Conservation (phyloP, 371 early-diverging fungal genomes). For the Apophysomyces elegans region DNA sequence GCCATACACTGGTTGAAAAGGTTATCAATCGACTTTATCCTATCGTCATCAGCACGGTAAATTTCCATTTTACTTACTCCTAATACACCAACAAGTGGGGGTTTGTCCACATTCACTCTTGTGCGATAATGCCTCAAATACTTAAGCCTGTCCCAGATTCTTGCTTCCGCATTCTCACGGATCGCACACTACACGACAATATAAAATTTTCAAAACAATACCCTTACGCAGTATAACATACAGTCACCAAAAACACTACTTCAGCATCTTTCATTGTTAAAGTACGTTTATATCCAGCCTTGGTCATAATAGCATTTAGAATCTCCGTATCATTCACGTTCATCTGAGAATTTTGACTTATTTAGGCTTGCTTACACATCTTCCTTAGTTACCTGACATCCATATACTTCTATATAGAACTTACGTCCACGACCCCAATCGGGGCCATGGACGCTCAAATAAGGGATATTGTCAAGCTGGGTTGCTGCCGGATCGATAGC, state of each 20-base stretch:
- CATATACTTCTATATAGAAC: slow-evolving; percentile 79
- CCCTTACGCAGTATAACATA: slow-evolving; percentile 19
- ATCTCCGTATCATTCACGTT: slow-evolving; percentile 84
- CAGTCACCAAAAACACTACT: slow-evolving; percentile 76
- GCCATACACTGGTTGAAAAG: slow-evolving; percentile 63
- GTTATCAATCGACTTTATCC: background rate
- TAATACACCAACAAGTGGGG: slow-evolving; percentile 79
- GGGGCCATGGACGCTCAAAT: slow-evolving; percentile 49
- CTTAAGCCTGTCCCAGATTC: slow-evolving; percentile 74
- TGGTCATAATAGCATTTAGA: slow-evolving; percentile 73
- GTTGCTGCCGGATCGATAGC: slow-evolving; percentile 22
- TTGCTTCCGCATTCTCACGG: slow-evolving; percentile 77
- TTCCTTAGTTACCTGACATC: slow-evolving; percentile 62
- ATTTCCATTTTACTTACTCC: slow-evolving; percentile 49
- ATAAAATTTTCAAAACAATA: background rate
- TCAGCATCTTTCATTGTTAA: slow-evolving; percentile 61
- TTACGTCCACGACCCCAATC: slow-evolving; percentile 49
- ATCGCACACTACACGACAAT: slow-evolving; percentile 69
- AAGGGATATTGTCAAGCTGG: slow-evolving; percentile 56
- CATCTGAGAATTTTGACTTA: slow-evolving; percentile 48
- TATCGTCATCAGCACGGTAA: no score
- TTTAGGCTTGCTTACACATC: no score
- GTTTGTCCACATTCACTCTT: slow-evolving; percentile 47
- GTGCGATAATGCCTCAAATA: slow-evolving; percentile 61
- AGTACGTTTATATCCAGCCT: slow-evolving; percentile 71